Conservation (phyloP, 441 rosid genomes). For the Pelargonium australe region DNA sequence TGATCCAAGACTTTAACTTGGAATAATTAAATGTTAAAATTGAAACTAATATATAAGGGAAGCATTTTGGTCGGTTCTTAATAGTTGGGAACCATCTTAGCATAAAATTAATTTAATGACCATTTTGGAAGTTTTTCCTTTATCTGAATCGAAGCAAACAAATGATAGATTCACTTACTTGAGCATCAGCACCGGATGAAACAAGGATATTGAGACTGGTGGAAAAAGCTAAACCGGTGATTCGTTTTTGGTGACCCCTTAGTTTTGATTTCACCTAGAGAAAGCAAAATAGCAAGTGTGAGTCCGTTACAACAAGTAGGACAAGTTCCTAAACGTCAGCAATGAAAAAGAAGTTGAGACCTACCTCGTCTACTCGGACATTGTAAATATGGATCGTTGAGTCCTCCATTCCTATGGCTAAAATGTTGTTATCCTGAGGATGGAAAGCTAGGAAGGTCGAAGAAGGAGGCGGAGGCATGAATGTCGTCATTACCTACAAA, state of each 20-base stretch:
- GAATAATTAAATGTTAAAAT: no score
- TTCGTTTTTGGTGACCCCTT: constrained; percentile 84
- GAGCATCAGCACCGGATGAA: constrained; percentile 96
- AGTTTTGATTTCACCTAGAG: constrained; percentile 74
- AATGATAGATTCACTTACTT: constrained; percentile 39
- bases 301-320: constrained; percentile 6
- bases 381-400: constrained; percentile 84
- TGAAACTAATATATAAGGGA: no score
- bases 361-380: constrained; percentile 85
- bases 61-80: no score
- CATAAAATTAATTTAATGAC: no score
- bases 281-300: constrained; percentile 17
- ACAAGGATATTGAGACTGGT: constrained; percentile 69
- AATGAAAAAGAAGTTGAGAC: constrained; percentile 10
- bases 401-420: constrained; percentile 96
- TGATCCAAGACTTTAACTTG: no score
- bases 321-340: background rate
- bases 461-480: constrained; percentile 82
- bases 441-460: constrained; percentile 89
- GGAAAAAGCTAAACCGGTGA: constrained; percentile 88
- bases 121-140: no score
- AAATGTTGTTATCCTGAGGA: constrained; percentile 83
- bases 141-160: no score
- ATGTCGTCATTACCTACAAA: constrained; percentile 82
- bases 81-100: no score